Conservation (phyloP, 2,329 filamentous ascomycete species). For the Sporothrix globosa region DNA sequence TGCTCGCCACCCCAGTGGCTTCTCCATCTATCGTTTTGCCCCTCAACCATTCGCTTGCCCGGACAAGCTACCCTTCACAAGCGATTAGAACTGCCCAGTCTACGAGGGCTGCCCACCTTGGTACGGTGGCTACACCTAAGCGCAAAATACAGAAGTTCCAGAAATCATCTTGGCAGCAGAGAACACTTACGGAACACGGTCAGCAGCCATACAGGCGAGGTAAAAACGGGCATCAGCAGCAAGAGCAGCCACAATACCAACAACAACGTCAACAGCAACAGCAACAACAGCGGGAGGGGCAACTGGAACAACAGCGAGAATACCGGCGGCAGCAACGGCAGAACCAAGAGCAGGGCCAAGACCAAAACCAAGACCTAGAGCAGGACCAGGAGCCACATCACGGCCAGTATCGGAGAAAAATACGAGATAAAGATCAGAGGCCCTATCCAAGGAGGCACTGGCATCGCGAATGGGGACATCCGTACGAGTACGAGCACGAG, state of each 20-base stretch:
- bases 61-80: not conserved
- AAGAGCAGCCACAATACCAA: not conserved
- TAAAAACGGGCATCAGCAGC: not conserved
- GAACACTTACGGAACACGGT: not conserved
- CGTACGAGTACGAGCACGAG: not conserved
- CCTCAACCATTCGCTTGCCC: not conserved
- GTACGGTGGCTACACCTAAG: not conserved
- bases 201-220: not conserved
- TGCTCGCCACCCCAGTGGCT: not conserved
- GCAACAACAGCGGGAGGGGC: not conserved
- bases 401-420: not conserved
- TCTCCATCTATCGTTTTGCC: not conserved
- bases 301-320: not conserved
- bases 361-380: not conserved
- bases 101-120: not conserved
- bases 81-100: too few species aligned
- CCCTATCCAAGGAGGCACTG: too few species aligned
- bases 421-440: not conserved
- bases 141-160: constrained; percentile 1
- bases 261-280: not conserved
- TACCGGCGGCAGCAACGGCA: not conserved
- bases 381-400: not conserved
- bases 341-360: not conserved
- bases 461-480: not conserved
- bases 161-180: too few species aligned